Evolutionary conservation across 192 early-diverging fungal species (phyloP).

Genomic region (Entomortierella beljakovae): DNA sequence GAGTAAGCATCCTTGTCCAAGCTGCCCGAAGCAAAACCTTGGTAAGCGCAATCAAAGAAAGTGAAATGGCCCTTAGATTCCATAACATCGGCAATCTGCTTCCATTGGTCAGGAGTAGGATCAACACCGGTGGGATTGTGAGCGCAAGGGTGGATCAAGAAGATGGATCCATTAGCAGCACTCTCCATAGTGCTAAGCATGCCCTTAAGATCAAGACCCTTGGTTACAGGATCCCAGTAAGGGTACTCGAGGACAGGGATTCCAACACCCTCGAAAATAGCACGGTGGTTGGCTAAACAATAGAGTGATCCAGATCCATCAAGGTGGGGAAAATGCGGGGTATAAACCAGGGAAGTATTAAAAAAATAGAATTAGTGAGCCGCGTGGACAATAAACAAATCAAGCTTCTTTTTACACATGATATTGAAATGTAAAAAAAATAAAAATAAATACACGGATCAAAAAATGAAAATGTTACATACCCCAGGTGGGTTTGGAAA

Average conservation of each 20-base stretch:
- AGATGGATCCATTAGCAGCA: constrained; percentile 84
- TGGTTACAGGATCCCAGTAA: constrained; percentile 88
- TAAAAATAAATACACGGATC: neutral
- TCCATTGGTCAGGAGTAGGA: constrained; percentile 95
- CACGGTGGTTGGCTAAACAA: constrained; percentile 82
- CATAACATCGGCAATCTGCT: constrained; percentile 87
- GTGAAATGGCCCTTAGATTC: constrained; percentile 83
- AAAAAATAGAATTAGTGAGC: constrained; percentile 7
- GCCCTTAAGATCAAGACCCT: constrained; percentile 83
- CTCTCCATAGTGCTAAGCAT: constrained; percentile 74
- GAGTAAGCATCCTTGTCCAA: constrained; percentile 93
- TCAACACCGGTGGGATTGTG: constrained; percentile 99
- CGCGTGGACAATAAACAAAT: constrained; percentile 7
- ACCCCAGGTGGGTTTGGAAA: constrained; percentile 99
- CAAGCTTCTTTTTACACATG: constrained; percentile 13
- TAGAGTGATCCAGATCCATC: neutral
- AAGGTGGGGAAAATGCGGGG: constrained; percentile 6
- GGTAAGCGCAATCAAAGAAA: constrained; percentile 99
- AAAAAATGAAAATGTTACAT: constrained; percentile 24
- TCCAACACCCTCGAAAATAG: constrained; percentile 89
- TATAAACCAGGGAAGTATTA: neutral
- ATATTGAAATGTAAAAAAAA: constrained; percentile 9
- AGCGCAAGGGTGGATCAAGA: constrained; percentile 96
- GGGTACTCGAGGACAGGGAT: constrained; percentile 87
- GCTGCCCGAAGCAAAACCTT: constrained; percentile 96